These are phyloP conservation scores for Stromatinia cepivora DNA, from an alignment of 2,329 filamentous ascomycete genomes.

Conservation along the genomic window DNA sequence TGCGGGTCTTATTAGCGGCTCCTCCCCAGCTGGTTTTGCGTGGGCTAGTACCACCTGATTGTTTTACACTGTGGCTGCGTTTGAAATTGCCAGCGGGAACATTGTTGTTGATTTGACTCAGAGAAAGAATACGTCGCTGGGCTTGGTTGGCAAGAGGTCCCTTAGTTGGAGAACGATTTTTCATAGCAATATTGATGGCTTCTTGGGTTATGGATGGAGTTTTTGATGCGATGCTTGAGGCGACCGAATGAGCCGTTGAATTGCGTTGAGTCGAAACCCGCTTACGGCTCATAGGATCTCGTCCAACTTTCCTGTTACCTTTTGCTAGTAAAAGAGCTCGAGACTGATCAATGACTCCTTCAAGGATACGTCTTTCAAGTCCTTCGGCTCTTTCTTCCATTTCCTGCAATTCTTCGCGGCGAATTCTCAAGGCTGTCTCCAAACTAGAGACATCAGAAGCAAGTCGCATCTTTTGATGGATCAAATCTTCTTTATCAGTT, in stretches of 20 bases:
- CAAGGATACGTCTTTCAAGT: slow-evolving; percentile 87
- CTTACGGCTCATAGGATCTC: slow-evolving; percentile 53
- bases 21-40: slow-evolving; percentile 73
- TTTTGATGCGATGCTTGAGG: slow-evolving; percentile 38
- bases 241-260: slow-evolving; percentile 43
- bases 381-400: slow-evolving; percentile 90
- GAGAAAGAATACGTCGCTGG: slow-evolving; percentile 79
- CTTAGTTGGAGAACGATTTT: slow-evolving; percentile 38
- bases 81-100: slow-evolving; percentile 62
- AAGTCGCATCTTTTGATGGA: slow-evolving; percentile 75
- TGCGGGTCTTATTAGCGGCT: slow-evolving; percentile 35
- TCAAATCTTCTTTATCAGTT: slow-evolving; percentile 71
- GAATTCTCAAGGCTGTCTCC: slow-evolving; percentile 84
- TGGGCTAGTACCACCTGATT: slow-evolving; percentile 51
- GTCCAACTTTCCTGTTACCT: slow-evolving; percentile 42
- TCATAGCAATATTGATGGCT: slow-evolving; percentile 56
- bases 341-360: slow-evolving; percentile 95
- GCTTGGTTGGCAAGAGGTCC: slow-evolving; percentile 47
- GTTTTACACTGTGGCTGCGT: slow-evolving; percentile 76
- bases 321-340: slow-evolving; percentile 82
- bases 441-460: slow-evolving; percentile 86
- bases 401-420: slow-evolving; percentile 83
- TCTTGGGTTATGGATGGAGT: slow-evolving; percentile 42
- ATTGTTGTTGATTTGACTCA: slow-evolving; percentile 86
- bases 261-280: slow-evolving; percentile 50